Conservation (phyloP, 2,329 filamentous ascomycete genomes). For the Talaromyces pinophilus region DNA sequence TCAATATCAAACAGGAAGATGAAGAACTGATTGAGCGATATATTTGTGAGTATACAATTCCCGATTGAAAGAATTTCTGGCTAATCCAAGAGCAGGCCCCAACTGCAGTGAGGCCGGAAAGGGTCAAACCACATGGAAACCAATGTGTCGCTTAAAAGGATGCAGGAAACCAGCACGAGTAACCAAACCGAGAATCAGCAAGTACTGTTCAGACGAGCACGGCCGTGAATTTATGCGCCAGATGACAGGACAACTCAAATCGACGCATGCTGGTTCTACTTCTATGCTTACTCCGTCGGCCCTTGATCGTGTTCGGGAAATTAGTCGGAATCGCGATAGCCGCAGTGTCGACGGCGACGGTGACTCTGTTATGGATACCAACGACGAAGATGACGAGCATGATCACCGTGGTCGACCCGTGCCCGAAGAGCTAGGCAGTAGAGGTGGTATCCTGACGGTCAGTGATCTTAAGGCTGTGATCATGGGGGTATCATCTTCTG, state of each 20-base stretch:
- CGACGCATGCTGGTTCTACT: constrained; percentile 22
- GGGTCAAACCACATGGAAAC: constrained; percentile 53
- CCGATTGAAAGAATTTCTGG: not conserved
- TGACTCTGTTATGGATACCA: constrained; percentile 29
- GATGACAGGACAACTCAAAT: constrained; percentile 35
- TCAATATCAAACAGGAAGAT: constrained; percentile 68
- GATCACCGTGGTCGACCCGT: constrained; percentile 26
- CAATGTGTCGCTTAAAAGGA: constrained; percentile 50
- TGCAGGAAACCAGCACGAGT: constrained; percentile 51
- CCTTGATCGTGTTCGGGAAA: constrained; percentile 22
- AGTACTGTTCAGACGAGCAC: constrained; percentile 54
- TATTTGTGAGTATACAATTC: constrained; percentile 44
- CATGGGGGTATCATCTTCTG: constrained; percentile 39
- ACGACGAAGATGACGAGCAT: constrained; percentile 33
- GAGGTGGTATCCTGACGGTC: constrained; percentile 45
- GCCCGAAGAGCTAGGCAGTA: constrained; percentile 41
- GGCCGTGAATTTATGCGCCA: constrained; percentile 49
- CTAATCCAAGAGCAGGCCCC: constrained; percentile 37
- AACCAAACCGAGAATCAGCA: constrained; percentile 43
- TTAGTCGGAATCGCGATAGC: constrained; percentile 26
- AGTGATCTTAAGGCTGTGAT: constrained; percentile 47
- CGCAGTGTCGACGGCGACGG: constrained; percentile 33
- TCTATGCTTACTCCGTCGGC: constrained; percentile 23
- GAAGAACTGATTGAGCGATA: constrained; percentile 54
- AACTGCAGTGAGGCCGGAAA: constrained; percentile 45